Evolutionary conservation across 106 monocot genomes (phyloP).

Genomic region (Chionographis japonica): DNA sequence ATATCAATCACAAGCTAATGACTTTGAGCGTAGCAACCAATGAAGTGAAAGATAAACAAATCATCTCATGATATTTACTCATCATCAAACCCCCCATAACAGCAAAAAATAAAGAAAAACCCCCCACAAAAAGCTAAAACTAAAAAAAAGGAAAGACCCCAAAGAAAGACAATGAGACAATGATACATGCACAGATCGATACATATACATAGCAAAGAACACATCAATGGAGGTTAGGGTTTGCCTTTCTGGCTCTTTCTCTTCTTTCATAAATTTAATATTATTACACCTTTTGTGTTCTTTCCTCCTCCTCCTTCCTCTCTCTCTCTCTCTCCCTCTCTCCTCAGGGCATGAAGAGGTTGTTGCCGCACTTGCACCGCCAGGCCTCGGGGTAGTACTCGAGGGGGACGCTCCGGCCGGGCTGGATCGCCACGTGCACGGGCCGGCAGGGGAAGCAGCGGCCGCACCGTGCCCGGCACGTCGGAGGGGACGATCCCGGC

Average conservation of each 20-base stretch:
- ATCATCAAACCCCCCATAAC: no score
- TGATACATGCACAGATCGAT: background rate
- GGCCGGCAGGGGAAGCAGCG: conserved; percentile 49
- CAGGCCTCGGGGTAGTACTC: conserved; percentile 82
- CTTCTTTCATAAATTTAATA: background rate
- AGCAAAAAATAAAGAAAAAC: background rate
- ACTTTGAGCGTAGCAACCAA: background rate
- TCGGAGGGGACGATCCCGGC: conserved; percentile 66
- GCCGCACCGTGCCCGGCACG: conserved; percentile 46
- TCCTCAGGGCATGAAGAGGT: conserved; percentile 60
- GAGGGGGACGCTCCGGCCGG: conserved; percentile 26
- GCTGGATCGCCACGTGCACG: conserved; percentile 60
- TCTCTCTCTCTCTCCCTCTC: background rate
- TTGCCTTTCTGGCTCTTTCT: background rate
- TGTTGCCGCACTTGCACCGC: conserved; percentile 67
- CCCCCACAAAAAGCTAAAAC: background rate
- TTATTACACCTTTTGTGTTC: conserved; percentile 3
- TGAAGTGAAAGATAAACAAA: background rate
- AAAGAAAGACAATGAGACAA: background rate
- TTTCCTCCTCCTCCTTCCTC: background rate
- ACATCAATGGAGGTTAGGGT: conserved; percentile 3
- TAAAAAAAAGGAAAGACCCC: background rate
- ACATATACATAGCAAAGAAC: background rate
- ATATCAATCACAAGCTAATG: background rate
- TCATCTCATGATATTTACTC: background rate